These are phyloP conservation scores for Phytophthora colocasiae DNA, from an alignment of 352 stramenopile genomes.

Conservation along the genomic window DNA sequence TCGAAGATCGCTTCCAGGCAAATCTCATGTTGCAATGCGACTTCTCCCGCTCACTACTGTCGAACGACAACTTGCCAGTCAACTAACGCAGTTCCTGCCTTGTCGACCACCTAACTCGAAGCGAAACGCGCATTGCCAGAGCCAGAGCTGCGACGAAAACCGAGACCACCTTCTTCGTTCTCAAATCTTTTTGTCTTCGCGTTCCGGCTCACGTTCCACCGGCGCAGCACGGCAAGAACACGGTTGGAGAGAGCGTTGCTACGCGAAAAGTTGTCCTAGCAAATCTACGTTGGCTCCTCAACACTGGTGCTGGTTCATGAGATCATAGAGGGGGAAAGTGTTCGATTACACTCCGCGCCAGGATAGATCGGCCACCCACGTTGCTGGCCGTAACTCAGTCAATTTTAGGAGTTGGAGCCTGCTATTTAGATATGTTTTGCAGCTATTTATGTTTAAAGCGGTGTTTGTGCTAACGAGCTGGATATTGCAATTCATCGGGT, in stretches of 20 bases:
- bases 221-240: neutral
- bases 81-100: conserved; percentile 4
- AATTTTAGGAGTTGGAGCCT: no score
- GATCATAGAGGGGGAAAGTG: conserved; percentile 13
- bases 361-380: no score
- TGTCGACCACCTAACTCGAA: conserved; percentile 24
- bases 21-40: conserved; percentile 8
- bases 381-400: no score
- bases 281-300: neutral
- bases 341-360: no score
- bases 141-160: neutral
- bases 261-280: neutral
- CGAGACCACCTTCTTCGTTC: conserved; percentile 13
- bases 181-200: conserved; percentile 4
- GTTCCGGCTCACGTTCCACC: conserved; percentile 20
- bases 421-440: no score
- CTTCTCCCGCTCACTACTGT: neutral
- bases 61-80: conserved; percentile 2
- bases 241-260: neutral
- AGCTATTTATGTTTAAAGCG: no score
- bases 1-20: conserved; percentile 15
- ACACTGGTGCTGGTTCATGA: conserved; percentile 2
- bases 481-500: no score
- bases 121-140: conserved; percentile 13
- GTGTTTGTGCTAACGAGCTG: no score